Evolutionary conservation across 345 rosid species (phyloP), one percentile per base, ranked within the genome.

Genomic region (Acer yangbiense): DNA sequence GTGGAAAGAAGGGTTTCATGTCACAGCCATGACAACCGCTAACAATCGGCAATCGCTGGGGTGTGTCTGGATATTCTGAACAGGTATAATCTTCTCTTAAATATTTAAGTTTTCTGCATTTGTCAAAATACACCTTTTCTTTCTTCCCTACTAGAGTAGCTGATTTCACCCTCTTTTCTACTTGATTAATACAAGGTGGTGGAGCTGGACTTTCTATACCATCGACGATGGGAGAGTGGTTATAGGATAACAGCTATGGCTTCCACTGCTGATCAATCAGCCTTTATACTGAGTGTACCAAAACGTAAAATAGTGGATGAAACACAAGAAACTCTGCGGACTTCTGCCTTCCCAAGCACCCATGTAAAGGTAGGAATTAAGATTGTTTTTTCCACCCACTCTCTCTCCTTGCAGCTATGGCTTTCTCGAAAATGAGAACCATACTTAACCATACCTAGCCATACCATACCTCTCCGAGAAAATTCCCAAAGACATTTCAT

Each of bases 1-100:
- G 85, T 95, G 99, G 97, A 95, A 95, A 85, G 99, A 95, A 88
- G 99, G 99, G 9, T 95, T 95, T 82, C 97, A 93, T 75, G 98
- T 95, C 76, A 95, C 99, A 3, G 93, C 99, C 71, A 92, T 95
- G 98, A 93, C 99, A 13, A 93, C 97, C 1, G 94, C 99, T 14
- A 97, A n/a, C n/a, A n/a, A n/a, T n/a, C n/a, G n/a, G 97, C 64
- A 91, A 87, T 83, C 92, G 94, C 71, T 95, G 98, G 99, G 98
- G 92, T 55, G 90, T 95, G 57, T 86, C 98, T 41, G 97, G 98
- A 79, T 92, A 82, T 84, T 83, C 98, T 64, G 91, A 90, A 43
- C 99, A 95, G 96, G 99, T 93, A 81, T 69, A 43, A 2, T 9
- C 39, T 76, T 48, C n/a, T 41, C 55, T 68, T n/a, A 16, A 68